These are phyloP conservation scores for Pythium monospermum DNA, from an alignment of 352 stramenopile genomes.

Conservation along the genomic window DNA sequence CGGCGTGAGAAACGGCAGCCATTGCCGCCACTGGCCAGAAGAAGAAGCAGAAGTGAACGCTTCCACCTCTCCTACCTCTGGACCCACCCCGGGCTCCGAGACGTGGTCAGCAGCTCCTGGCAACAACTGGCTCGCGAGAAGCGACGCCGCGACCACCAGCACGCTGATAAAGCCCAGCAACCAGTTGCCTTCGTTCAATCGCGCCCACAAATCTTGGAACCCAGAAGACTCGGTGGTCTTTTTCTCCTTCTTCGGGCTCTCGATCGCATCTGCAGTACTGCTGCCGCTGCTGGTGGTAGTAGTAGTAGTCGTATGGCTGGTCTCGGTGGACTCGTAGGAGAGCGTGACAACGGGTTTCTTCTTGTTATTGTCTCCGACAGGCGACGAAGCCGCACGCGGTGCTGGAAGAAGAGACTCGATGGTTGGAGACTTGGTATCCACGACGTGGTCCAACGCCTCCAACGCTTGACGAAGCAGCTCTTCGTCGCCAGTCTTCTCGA, in stretches of 20 bases:
- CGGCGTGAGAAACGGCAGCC: conserved; percentile 62
- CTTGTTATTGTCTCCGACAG: conserved; percentile 3
- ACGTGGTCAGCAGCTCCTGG: conserved; percentile 23
- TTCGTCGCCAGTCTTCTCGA: conserved; percentile 29
- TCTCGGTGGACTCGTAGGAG: conserved; percentile 35
- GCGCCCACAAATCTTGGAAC: conserved; percentile 32
- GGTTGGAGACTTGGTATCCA: too few species aligned
- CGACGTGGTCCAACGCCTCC: conserved; percentile 27
- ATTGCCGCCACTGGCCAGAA: conserved; percentile 40
- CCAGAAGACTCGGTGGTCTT: conserved; percentile 2
- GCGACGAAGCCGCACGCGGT: neutral
- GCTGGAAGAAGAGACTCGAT: too few species aligned
- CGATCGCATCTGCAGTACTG: neutral
- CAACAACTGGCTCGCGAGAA: conserved; percentile 57
- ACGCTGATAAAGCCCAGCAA: conserved; percentile 64
- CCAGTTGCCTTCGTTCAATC: conserved; percentile 54
- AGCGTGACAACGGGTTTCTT: conserved; percentile 32
- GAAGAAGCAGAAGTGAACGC: neutral
- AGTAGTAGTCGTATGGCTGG: neutral
- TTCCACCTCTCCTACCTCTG: neutral
- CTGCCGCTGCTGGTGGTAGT: conserved; percentile 2
- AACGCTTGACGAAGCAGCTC: conserved; percentile 53
- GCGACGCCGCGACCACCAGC: conserved; percentile 57
- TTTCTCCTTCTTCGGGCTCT: conserved; percentile 1
- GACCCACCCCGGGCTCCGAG: conserved; percentile 7